Evolutionary conservation across 495 filamentous ascomycete species (phyloP).

Genomic region (Cairneyella variabilis): DNA sequence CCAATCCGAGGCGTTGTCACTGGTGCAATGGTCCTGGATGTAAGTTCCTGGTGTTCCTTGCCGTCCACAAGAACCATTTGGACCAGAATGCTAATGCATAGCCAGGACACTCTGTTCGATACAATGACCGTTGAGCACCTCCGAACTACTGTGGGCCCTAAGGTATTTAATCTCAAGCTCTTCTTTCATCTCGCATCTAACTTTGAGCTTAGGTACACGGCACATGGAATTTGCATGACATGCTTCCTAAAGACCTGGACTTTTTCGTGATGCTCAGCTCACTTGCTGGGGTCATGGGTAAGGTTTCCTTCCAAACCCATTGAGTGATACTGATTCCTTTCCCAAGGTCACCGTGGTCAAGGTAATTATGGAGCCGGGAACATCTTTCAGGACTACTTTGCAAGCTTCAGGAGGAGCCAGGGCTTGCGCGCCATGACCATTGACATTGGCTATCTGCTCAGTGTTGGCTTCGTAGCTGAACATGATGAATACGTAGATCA

Average conservation of each 20-base stretch:
- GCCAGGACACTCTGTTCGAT: too few species aligned
- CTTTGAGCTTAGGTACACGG: constrained; percentile 21
- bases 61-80: too few species aligned
- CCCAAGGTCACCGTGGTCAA: constrained; percentile 53
- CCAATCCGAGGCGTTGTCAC: not conserved
- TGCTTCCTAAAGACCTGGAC: constrained; percentile 31
- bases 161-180: too few species aligned
- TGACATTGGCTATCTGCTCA: constrained; percentile 39
- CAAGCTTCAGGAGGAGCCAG: constrained; percentile 14
- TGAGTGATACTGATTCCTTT: too few species aligned
- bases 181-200: too few species aligned
- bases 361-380: constrained; percentile 61
- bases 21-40: not conserved
- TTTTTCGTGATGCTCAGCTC: constrained; percentile 62
- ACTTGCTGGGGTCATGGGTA: constrained; percentile 52
- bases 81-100: too few species aligned
- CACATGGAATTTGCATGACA: constrained; percentile 34
- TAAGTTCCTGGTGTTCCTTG: too few species aligned
- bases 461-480: constrained; percentile 16
- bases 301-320: too few species aligned
- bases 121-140: too few species aligned
- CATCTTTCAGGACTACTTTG: constrained; percentile 51
- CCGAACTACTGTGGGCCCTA: too few species aligned
- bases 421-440: constrained; percentile 46
- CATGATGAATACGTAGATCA: constrained; percentile 21